phyloP scores from a whole-genome alignment of 345 rosid species.

The Ricinus communis region DNA sequence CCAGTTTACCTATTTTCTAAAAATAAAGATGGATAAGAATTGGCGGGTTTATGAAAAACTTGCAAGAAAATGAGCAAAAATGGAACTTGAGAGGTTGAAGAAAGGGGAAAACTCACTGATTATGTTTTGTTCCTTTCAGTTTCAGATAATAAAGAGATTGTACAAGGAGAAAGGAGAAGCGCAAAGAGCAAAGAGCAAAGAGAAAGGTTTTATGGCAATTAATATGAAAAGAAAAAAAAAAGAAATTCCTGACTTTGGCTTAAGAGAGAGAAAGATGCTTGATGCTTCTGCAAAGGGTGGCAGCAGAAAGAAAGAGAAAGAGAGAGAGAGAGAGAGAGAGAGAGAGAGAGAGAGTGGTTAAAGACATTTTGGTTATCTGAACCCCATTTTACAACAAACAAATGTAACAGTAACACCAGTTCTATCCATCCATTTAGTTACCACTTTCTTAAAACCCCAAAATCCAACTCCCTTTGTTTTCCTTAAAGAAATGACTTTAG shows the following conservation, averaged over 20 bases:
- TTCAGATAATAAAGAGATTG: background rate
- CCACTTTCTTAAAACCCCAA: background rate
- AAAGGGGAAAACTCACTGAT: no score
- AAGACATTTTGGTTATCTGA: constrained; percentile 25
- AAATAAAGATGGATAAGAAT: background rate
- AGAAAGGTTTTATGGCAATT: background rate
- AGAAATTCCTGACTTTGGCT: constrained; percentile 10
- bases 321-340: constrained; percentile 28
- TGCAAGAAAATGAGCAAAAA: constrained; percentile 4
- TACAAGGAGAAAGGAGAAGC: constrained; percentile 5
- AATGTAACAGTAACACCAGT: constrained; percentile 14
- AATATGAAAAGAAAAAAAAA: background rate
- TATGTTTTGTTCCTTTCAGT: no score
- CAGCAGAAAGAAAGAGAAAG: constrained; percentile 28
- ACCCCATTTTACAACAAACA: constrained; percentile 16
- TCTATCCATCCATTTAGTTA: background rate
- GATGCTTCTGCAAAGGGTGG: constrained; percentile 40
- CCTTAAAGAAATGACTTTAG: background rate
- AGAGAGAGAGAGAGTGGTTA: constrained; percentile 17
- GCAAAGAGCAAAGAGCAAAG: background rate
- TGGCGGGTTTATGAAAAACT: constrained; percentile 11
- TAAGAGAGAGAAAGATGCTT: background rate
- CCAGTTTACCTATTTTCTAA: no score
- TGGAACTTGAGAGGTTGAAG: no score
- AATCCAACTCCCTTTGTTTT: background rate